Base-by-base conservation (phyloP, 495 filamentous ascomycete species). In the Xeromyces bisporus region DNA sequence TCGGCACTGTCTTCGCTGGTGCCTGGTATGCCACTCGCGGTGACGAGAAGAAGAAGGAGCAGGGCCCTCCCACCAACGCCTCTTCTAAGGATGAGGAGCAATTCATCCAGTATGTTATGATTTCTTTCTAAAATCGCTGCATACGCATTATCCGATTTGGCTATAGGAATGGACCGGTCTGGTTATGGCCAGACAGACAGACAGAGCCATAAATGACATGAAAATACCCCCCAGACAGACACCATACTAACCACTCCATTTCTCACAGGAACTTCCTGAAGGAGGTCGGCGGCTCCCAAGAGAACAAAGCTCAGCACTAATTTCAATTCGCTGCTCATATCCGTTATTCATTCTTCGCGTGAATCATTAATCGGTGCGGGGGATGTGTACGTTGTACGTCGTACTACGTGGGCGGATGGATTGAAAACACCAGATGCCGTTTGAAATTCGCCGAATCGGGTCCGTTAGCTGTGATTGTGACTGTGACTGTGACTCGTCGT, bases 31-130 rank as follows among this genome's bases (percentile, higher is more conserved):
- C 67, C 18, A 47, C 64, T 41, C 48, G 75, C 34, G 78, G 82
- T 41, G 59, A 67, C 44, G 70, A 70, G 58, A 57, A 73, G 55
- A 42, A 67, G 47, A 68, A 60, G 44, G 48, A 52, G 32, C 48
- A 53, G 40, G 54, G 69, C 36, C 87, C 87, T 34, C 80, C 83
- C 16, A 82, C 93, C 66, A 77, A 86, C 55, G 85, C 87, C 26
- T 61, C 64, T 36, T 86, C 74, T 62, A 77, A 82, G 50, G 87
- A 94, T 50, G 87, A 97, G 70, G 85, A 91, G 65, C 75, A 76
- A 44, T 97, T 94, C 63, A 89, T 97, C 67, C 82, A 92, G 87
- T 96, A 72, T 53, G 79, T 56, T 37, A 17, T 37, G 5, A 15
- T 39, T 28, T 5, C 9, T 21, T 21, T 21, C 9, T 21, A n/a